Evolutionary conservation across 106 monocot species (phyloP), one percentile per base, ranked within the genome.

Genomic region (Platanthera zijinensis): DNA sequence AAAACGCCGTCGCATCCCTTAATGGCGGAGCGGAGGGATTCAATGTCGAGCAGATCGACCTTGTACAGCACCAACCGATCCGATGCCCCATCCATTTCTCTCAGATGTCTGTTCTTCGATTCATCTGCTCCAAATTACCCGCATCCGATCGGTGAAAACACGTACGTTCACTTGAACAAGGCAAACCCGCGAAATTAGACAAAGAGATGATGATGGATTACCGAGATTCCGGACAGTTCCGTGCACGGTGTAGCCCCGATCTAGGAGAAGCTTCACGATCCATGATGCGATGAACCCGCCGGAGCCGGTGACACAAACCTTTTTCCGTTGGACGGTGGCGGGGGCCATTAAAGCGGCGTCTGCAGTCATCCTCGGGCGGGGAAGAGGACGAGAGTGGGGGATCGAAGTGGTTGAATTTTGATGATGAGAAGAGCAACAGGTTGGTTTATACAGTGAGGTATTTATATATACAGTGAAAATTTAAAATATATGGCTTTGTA

Each of bases 1-100:
- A 95, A 95, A 7, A 95, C 89, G 49, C 95, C 91, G 1, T 85
- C 74, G 81, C 94, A 95, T 46, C 89, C 94, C 4, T 85, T 74
- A 52, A 95, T 74, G 6, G 94, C 94, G 7, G 32, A 21, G 10
- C 76, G 85, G 14, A 95, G 82, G 47, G 84, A 80, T 8, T 84
- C 83, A 45, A 47, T 78, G 76, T 95, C 94, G 48, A 91, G 86
- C 10, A 95, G 75, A 62, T 95, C 87, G 3, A 89, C 90, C 71
- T 83, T 85, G 84, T 80, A 84, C 28, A 95, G 89, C 19, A 81
- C 19, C 62, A 95, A 79, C 76, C 94, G 75, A 77, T 91, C 91
- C 47, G 70, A 78, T 8, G 94, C 94, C 5, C 94, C 90, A 10
- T 89, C 89, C 80, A 95, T 15, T 49, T 80, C 78, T 11, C 10